Evolutionary conservation across 2,329 filamentous ascomycete species (phyloP), one percentile per base, ranked within the genome.

Genomic region (Pyrenophora teres): DNA sequence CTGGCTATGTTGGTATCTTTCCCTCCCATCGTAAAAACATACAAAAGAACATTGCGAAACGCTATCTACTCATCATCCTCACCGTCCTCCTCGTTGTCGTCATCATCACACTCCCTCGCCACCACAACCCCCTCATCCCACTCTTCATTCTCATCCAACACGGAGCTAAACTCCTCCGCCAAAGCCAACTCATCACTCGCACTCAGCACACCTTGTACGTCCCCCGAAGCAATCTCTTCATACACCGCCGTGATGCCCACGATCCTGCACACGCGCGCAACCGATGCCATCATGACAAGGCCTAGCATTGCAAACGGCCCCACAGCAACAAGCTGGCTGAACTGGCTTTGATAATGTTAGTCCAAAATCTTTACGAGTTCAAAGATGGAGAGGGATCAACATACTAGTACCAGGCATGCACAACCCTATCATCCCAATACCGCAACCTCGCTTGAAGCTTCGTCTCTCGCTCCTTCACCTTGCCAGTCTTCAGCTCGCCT

Each of bases 291-390:
- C 54, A 80, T 65, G 9, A 76, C 73, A 2, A 80, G 56, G 7
- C 78, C 78, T 4, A 80, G 57, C 43, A 76, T 73, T 13, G 75
- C 71, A 52, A 80, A 80, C 13, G 77, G 70, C 16, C 72, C 74
- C 43, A 78, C 76, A 0, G 76, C 75, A 0, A 78, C 65, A 3
- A 80, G 52, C 56, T 80, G 77, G 4, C 73, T 72, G 57, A 80
- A 81, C 63, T 74, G 58, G 50, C 72, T 69, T 47, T 27, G 33
- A 25, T 8, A 30, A 10, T 15, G 25, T 62, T 18, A 60, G 54
- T 25, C 39, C 44, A 8, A 8, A 3, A 5, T 8, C 27, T 4
- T 5, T n/a, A 41, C 18, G 37, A 45, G 21, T 1, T 13, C 18
- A 13, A 37, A 31, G n/a, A 39, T 16, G 2, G 9, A 40, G 27